Base-by-base conservation (phyloP, 306 rosid species). In the Ormosia emarginata region DNA sequence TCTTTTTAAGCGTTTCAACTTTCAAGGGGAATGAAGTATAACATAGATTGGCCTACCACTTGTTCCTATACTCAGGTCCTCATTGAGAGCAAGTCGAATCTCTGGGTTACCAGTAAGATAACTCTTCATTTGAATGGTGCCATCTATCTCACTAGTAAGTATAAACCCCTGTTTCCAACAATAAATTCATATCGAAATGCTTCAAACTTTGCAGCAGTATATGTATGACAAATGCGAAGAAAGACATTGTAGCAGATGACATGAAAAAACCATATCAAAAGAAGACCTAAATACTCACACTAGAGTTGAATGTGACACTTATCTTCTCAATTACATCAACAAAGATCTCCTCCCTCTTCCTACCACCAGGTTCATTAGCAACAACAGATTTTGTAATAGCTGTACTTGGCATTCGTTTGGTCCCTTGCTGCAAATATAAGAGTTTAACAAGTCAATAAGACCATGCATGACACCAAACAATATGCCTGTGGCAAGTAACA, bases 111-210 rank as follows among this genome's bases (percentile, higher is more conserved):
- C 96, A 3, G 92, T 83, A 79, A 93, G 97, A 85, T 88, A 93
- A 86, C 99, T 95, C 92, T 95, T 95, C 99, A 95, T 90, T 85
- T 95, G 98, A 85, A 95, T 93, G 79, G 98, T 93, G 67, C 98
- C 99, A 86, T 93, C 98, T 75, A 95, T 95, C 89, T 95, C 99
- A 71, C 97, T 93, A 53, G 98, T 93, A 72, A 95, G 94, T 82
- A 93, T 87, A 74, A 87, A 95, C 73, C 97, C 99, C 98, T 95
- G 91, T 64, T 76, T 66, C 47, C 88, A 86, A 82, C 74, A 79
- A 52, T 11, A 66, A 36, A 82, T 39, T 62, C 75, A 73, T 67
- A 47, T 65, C 39, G 71, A 79, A 84, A 55, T 40, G 72, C 55
- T 85, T 69, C 69, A 66, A 64, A 55, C 55, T 70, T 55, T 69